These are phyloP conservation scores for Copromyces sp. DNA, from an alignment of 495 filamentous ascomycete species.

Conservation along the genomic window DNA sequence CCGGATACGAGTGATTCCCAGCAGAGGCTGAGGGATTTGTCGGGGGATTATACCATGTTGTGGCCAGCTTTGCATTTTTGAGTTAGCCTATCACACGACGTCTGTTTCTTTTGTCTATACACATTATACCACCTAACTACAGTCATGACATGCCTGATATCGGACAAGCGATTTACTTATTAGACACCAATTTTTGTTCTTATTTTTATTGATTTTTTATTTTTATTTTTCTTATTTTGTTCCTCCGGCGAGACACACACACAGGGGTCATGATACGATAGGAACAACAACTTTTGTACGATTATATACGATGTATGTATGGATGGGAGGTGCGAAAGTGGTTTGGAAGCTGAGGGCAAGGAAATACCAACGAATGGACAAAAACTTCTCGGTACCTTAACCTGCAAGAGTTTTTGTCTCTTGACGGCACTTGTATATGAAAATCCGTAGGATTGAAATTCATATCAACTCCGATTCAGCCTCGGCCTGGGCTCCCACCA, in stretches of 20 bases:
- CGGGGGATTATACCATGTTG: conserved; percentile 24
- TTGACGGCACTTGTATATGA: too few relatives aligned
- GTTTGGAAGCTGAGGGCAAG: not conserved
- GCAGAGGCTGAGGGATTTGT: conserved; percentile 9
- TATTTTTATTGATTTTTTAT: too few relatives aligned
- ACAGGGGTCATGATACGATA: not conserved
- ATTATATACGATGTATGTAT: not conserved
- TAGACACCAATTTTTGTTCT: too few relatives aligned
- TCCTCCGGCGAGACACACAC: too few relatives aligned
- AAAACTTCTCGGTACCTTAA: too few relatives aligned
- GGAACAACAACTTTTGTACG: not conserved
- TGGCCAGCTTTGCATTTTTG: conserved; percentile 27
- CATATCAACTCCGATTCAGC: not conserved
- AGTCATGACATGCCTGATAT: too few relatives aligned
- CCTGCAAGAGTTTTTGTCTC: too few relatives aligned
- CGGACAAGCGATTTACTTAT: too few relatives aligned
- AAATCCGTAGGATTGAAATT: too few relatives aligned
- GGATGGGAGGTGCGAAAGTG: not conserved
- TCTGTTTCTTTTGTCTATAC: not conserved
- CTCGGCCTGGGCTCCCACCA: not conserved
- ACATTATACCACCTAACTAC: too few relatives aligned
- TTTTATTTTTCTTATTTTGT: too few relatives aligned
- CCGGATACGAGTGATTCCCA: conserved; percentile 14
- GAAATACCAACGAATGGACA: not conserved
- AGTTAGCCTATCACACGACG: not conserved